Evolutionary conservation across 2,329 filamentous ascomycete genomes (phyloP), one percentile per base, ranked within the genome.

Genomic region (Bertia moriformis): DNA sequence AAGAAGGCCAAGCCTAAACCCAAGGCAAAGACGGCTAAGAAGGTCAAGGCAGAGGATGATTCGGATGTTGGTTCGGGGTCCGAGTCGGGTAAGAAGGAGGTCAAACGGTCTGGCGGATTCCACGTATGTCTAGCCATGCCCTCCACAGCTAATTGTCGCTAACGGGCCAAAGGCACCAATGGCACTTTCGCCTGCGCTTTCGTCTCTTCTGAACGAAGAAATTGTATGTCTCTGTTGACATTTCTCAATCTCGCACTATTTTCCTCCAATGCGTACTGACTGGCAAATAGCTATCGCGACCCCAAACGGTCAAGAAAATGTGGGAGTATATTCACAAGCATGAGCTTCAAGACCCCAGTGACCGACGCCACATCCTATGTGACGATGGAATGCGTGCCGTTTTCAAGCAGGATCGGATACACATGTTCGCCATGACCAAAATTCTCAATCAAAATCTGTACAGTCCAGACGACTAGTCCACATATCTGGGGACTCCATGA

Each of bases 381-480:
- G 32, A 35, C 15, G 32, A 35, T 35, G 32, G 10, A 13, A 35
- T 35, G 32, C 32, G 32, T 15, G 32, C 32, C 17, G 32, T 35
- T 10, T 35, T 35, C 32, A 35, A 18, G 15, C 32, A 35, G 15
- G 32, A 35, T 12, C 32, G 32, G 7, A 17, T 35, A 17, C 32
- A 35, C 32, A 35, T 35, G 32, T 35, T 35, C 15, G 17, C 32
- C 7, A 35, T 35, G 32, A 35, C 32, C 32, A 35, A 35, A 15
- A 35, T 35, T 18, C 32, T 35, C 15, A 35, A 35, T 35, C 32
- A 35, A 15, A 35, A 35, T 17, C 15, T 35, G 32, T 35, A 35
- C 17, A 35, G 15, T 18, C 32, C 32, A 7, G 32, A 35, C 15
- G 32, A 35, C 10, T 35, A 35, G 32, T 35, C 32, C 24, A 29